Percentiles rank a stretch among this genome's conserved stretches.
Conservation (phyloP, 768 basidiomycete species). For the Cyclocybe aegerita region DNA sequence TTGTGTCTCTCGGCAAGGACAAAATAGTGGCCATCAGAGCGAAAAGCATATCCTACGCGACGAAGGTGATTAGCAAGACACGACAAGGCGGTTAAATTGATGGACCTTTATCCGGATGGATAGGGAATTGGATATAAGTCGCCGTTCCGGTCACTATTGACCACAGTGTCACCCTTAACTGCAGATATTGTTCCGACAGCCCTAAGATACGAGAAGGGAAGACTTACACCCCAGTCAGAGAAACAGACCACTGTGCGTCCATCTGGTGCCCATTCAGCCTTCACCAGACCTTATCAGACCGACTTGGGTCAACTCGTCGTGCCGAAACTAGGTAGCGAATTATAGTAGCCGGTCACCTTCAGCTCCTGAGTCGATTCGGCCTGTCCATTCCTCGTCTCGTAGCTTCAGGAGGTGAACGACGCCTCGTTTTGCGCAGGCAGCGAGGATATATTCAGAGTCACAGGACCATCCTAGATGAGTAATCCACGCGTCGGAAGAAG, state of each 20-base stretch:
- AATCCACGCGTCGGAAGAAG: constrained; percentile 43
- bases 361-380: constrained; percentile 74
- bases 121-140: constrained; percentile 85
- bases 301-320: constrained; percentile 8
- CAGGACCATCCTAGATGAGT: constrained; percentile 84
- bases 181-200: constrained; percentile 5
- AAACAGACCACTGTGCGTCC: constrained; percentile 85
- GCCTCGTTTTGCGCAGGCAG: constrained; percentile 71
- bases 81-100: background rate
- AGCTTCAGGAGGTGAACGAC: constrained; percentile 78
- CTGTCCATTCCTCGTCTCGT: constrained; percentile 75
- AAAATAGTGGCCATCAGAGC: constrained; percentile 80
- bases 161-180: constrained; percentile 89
- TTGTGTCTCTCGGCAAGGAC: constrained; percentile 86
- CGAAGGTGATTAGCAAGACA: background rate
- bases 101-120: constrained; percentile 77
- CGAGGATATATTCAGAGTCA: constrained; percentile 85
- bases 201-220: background rate
- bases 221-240: constrained; percentile 89
- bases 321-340: background rate
- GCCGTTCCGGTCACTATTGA: constrained; percentile 72
- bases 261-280: constrained; percentile 89
- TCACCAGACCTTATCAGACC: constrained; percentile 57
- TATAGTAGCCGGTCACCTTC: constrained; percentile 46
- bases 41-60: constrained; percentile 68